Percentiles rank a stretch among this genome's conserved stretches.
Evolutionary conservation across 2,329 filamentous ascomycete genomes (phyloP).

Genomic region (Zasmidium citrigriseum): DNA sequence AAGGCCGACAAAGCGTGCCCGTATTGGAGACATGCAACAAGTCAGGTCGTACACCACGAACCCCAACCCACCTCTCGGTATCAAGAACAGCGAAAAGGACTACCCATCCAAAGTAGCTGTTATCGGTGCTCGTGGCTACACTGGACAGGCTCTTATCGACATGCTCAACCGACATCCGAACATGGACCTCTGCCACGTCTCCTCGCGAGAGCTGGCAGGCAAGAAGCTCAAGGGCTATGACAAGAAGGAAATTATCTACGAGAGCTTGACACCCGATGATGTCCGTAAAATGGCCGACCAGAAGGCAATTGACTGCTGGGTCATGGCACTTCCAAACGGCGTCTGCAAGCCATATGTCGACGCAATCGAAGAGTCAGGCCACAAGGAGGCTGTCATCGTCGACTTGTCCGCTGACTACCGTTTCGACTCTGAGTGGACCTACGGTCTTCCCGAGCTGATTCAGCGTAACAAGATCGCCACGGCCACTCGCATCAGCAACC

Average conservation of each 20-base stretch:
- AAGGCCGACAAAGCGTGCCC: conserved; percentile 23
- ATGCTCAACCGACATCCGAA: conserved; percentile 85
- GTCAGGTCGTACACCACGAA: conserved; percentile 63
- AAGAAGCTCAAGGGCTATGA: conserved; percentile 85
- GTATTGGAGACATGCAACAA: conserved; percentile 19
- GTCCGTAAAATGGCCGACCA: conserved; percentile 80
- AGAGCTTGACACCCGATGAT: conserved; percentile 85
- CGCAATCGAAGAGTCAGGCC: conserved; percentile 72
- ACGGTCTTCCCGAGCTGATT: conserved; percentile 84
- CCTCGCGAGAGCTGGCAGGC: conserved; percentile 86
- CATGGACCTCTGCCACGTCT: conserved; percentile 88
- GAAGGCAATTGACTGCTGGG: conserved; percentile 90
- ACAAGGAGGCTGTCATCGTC: conserved; percentile 72
- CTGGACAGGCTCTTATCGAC: conserved; percentile 84
- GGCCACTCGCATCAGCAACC: conserved; percentile 83
- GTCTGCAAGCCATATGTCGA: conserved; percentile 94
- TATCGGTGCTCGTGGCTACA: conserved; percentile 91
- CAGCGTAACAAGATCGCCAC: conserved; percentile 74
- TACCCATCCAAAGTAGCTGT: conserved; percentile 78
- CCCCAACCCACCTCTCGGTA: conserved; percentile 85
- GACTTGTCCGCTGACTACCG: conserved; percentile 97
- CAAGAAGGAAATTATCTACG: conserved; percentile 89
- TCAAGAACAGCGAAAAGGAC: conserved; percentile 82
- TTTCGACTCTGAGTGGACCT: conserved; percentile 83
- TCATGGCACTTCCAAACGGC: conserved; percentile 94